A percentile compares a stretch with the other conserved stretches of the same genome.
These are phyloP conservation scores for Chloromonas sp. DNA, from an alignment of 163 green algal species.

Conservation along the genomic window DNA sequence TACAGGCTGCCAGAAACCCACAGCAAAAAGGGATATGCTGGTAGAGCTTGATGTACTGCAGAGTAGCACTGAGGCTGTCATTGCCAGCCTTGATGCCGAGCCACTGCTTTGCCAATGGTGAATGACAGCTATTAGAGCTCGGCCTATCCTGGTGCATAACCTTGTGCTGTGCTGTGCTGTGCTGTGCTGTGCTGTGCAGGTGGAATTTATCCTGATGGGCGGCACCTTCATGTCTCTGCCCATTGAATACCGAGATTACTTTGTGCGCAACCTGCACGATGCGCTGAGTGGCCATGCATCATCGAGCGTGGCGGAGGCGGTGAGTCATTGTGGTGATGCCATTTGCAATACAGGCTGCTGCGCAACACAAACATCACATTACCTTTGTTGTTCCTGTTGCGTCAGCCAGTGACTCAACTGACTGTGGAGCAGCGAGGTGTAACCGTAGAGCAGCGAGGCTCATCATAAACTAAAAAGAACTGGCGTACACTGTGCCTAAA, in stretches of 20 bases:
- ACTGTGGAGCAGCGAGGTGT: too few species aligned
- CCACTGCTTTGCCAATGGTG: too few species aligned
- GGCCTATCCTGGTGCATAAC: neutral
- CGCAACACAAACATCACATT: neutral
- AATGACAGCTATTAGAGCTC: too few species aligned
- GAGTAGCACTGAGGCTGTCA: too few species aligned
- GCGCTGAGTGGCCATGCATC: conserved; percentile 57
- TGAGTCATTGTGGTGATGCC: conserved; percentile 5
- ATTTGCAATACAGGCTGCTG: too few species aligned
- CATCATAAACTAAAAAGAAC: too few species aligned
- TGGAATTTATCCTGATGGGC: conserved; percentile 98
- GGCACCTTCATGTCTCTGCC: conserved; percentile 97
- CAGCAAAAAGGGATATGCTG: too few species aligned
- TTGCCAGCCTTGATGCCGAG: too few species aligned
- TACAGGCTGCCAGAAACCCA: conserved; percentile 12
- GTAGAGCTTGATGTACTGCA: too few species aligned
- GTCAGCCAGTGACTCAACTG: too few species aligned
- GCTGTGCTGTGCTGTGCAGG: conserved; percentile 7
- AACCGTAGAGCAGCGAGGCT: too few species aligned
- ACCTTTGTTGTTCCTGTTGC: neutral
- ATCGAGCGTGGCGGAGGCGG: conserved; percentile 39
- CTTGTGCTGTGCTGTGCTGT: neutral
- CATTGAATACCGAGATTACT: conserved; percentile 92
- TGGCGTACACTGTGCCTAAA: too few species aligned
- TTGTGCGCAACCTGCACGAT: conserved; percentile 92